These are phyloP conservation scores for Leccinum pellstonianum DNA, from an alignment of 768 basidiomycete genomes.

Conservation along the genomic window DNA sequence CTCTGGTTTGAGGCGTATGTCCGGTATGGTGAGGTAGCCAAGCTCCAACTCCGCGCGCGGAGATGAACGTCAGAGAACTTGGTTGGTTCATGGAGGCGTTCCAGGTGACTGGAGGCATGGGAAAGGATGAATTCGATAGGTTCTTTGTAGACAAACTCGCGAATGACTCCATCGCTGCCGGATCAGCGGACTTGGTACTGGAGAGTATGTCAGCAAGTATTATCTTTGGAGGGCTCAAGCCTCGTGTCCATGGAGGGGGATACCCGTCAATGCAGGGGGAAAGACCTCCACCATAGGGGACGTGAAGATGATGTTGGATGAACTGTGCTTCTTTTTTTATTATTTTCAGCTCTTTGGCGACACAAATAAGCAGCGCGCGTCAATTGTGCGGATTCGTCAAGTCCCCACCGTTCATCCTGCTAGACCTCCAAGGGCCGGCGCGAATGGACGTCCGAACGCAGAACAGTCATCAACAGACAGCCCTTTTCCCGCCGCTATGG, in stretches of 20 bases:
- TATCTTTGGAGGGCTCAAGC: background rate
- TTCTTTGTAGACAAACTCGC: too few relatives aligned
- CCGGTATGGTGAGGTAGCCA: background rate
- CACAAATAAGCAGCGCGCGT: background rate
- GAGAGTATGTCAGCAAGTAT: background rate
- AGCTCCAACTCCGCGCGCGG: background rate
- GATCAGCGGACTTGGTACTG: background rate
- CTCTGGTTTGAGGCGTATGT: background rate
- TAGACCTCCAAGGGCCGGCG: background rate
- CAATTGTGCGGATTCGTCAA: background rate
- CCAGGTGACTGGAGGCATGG: background rate
- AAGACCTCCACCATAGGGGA: background rate
- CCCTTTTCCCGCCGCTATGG: background rate
- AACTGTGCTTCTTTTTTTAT: background rate
- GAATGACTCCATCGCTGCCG: background rate
- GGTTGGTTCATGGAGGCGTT: background rate
- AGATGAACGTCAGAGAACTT: background rate
- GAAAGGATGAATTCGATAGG: background rate
- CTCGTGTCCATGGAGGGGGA: background rate
- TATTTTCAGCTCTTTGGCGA: background rate
- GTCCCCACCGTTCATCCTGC: background rate
- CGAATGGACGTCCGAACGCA: background rate
- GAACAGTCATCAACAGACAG: background rate
- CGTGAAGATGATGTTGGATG: background rate
- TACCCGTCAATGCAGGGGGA: rapidly evolving